Percentiles rank a stretch among this genome's conserved stretches.
phyloP scores from a whole-genome alignment of 1,284 basidiomycete species.

The Ceratobasidium sp. region DNA sequence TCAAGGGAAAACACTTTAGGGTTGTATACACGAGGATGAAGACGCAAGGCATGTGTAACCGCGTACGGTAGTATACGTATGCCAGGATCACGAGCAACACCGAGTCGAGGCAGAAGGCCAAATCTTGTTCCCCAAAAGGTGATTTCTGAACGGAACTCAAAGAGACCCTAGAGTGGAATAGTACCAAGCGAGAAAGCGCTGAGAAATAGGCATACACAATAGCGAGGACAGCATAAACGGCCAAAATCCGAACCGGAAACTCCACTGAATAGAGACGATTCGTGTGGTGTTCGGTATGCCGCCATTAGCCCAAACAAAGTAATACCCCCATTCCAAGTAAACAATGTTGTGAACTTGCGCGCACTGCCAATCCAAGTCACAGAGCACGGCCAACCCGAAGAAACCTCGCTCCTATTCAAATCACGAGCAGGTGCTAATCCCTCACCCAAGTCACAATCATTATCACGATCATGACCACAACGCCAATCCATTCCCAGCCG shows the following conservation, averaged over 20 bases:
- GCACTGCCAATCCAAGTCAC: too few relatives aligned
- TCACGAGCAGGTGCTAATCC: too few relatives aligned
- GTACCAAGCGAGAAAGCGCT: neutral
- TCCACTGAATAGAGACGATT: neutral
- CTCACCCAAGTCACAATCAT: neutral
- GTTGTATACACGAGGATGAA: constrained; percentile 8
- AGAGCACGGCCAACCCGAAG: too few relatives aligned
- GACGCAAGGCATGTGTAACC: neutral
- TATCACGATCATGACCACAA: neutral
- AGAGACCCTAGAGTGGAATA: neutral
- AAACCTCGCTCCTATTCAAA: too few relatives aligned
- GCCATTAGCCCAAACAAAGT: neutral
- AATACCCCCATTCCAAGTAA: too few relatives aligned
- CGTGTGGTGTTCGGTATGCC: neutral
- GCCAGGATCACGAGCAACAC: neutral
- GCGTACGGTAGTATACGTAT: neutral
- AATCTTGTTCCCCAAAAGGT: neutral
- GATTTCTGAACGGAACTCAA: neutral
- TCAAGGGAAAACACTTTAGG: neutral
- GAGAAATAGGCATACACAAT: neutral
- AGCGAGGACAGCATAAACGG: neutral
- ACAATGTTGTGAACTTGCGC: too few relatives aligned
- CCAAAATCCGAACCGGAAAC: neutral
- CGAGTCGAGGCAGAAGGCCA: neutral
- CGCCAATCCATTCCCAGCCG: too few relatives aligned